Base-by-base conservation (phyloP, 495 filamentous ascomycete genomes). In the Lentithecium fluviatile region DNA sequence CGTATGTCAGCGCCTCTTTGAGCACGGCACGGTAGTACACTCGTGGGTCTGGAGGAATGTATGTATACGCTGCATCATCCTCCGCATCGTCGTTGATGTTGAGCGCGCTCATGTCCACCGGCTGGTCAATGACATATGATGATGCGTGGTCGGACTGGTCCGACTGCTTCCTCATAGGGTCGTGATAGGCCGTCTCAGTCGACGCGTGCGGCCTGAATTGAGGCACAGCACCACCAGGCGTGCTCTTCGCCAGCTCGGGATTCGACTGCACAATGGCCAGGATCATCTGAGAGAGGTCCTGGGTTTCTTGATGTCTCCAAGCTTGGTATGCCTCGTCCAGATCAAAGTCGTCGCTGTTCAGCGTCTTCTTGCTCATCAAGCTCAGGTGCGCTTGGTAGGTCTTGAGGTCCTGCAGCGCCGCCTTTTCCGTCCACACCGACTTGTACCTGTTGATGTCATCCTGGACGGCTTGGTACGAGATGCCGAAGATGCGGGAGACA, bases 271-370 rank as follows among this genome's bases (percentile, higher is more conserved):
- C 74, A 45, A 97, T 93, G 26, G 87, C 85, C 62, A 94, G 80
- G 80, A 97, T 95, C 81, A 97, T 91, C 69, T 95, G 88, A 10
- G 90, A 90, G 45, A 97, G 74, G 64, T 93, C 90, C 1, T 85
- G 85, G 3, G 77, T 80, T 71, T 99, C 95, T 20, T 81, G 82
- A 67, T 88, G 91, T 73, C 87, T 93, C 95, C 95, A 99, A 13
- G 78, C 76, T 56, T 95, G 87, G 73, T 89, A 97, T 6, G 87
- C 90, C 50, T 96, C 94, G 37, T 97, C 91, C 19, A 87, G 73
- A 56, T 96, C 89, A 71, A 99, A 99, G 70, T 97, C 93, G 46
- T 90, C 85, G 64, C 81, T 85, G 49, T 85, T 82, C 48, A 97
- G 71, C 0, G 91, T 91, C 62, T 86, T 87, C 40, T 80, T 82